These are phyloP conservation scores for Dactylella cylindrospora DNA, from an alignment of 2,329 filamentous ascomycete species.

Conservation along the genomic window DNA sequence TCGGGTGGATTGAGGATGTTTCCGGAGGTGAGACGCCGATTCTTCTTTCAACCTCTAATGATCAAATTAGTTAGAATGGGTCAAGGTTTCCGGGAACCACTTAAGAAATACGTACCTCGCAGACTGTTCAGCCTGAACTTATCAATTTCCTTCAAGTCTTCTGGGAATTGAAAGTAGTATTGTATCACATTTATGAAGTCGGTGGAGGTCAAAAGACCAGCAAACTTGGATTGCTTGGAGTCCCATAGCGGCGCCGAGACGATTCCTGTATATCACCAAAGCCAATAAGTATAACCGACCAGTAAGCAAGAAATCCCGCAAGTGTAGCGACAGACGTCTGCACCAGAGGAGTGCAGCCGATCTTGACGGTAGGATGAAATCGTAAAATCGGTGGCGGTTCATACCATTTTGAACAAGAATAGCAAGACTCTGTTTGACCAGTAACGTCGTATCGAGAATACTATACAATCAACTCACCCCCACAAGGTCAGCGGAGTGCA, in stretches of 20 bases:
- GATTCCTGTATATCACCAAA: slow-evolving; percentile 66
- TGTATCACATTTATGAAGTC: slow-evolving; percentile 99
- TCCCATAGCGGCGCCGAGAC: slow-evolving; percentile 98
- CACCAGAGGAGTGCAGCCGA: slow-evolving; percentile 1
- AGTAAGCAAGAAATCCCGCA: slow-evolving; percentile 19
- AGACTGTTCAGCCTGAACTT: slow-evolving; percentile 91
- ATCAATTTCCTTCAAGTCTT: slow-evolving; percentile 84
- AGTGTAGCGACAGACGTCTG: slow-evolving; percentile 4
- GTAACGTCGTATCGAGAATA: slow-evolving; percentile 87
- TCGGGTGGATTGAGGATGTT: slow-evolving; percentile 92
- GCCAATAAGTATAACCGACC: too few species aligned
- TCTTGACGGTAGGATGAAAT: background rate
- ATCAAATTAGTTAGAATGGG: background rate
- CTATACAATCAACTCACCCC: slow-evolving; percentile 1
- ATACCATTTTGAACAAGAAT: slow-evolving; percentile 94
- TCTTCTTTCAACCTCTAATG: slow-evolving; percentile 85
- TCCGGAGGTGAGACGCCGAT: slow-evolving; percentile 89
- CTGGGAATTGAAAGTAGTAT: slow-evolving; percentile 97
- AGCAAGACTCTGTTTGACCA: slow-evolving; percentile 95
- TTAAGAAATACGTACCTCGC: slow-evolving; percentile 64
- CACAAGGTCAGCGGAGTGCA: background rate
- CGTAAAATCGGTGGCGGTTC: too few species aligned
- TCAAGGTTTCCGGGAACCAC: background rate
- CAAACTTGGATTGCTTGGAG: slow-evolving; percentile 87
- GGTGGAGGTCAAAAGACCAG: slow-evolving; percentile 88